Conservation (phyloP, 176 grass and related monocot species). For the Zea luxurians region DNA sequence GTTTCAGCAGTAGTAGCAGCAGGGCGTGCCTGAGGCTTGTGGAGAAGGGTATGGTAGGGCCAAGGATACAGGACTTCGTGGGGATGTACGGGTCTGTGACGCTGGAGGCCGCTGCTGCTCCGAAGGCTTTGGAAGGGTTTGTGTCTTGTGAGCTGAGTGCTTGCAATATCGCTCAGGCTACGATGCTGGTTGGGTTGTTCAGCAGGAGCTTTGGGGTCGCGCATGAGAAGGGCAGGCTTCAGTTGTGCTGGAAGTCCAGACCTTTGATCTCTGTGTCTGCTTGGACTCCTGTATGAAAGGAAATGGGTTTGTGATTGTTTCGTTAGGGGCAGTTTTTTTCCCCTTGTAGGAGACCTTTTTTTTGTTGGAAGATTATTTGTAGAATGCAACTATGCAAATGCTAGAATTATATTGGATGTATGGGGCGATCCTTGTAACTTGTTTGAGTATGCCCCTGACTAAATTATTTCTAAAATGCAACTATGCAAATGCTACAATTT, state of each 20-base stretch:
- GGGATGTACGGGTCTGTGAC: constrained; percentile 25
- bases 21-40: constrained; percentile 37
- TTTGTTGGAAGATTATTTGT: not conserved
- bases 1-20: constrained; percentile 24
- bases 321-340: not conserved
- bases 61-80: constrained; percentile 55
- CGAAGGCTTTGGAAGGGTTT: constrained; percentile 30
- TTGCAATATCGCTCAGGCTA: constrained; percentile 56
- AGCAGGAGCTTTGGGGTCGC: constrained; percentile 40
- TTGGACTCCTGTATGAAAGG: constrained; percentile 30
- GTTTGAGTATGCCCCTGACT: too few species aligned
- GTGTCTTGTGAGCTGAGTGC: constrained; percentile 36
- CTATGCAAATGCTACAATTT: too few species aligned
- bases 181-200: constrained; percentile 52
- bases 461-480: too few species aligned
- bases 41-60: constrained; percentile 58
- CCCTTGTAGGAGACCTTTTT: not conserved
- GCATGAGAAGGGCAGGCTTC: constrained; percentile 46
- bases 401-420: not conserved
- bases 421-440: not conserved
- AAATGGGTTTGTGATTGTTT: constrained; percentile 20
- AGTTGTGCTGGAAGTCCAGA: constrained; percentile 64
- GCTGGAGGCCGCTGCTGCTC: not conserved
- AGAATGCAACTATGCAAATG: not conserved
- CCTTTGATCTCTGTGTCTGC: constrained; percentile 50